Evolutionary conservation across 805 yeast genomes (phyloP).

Genomic region (Candida patagonica): DNA sequence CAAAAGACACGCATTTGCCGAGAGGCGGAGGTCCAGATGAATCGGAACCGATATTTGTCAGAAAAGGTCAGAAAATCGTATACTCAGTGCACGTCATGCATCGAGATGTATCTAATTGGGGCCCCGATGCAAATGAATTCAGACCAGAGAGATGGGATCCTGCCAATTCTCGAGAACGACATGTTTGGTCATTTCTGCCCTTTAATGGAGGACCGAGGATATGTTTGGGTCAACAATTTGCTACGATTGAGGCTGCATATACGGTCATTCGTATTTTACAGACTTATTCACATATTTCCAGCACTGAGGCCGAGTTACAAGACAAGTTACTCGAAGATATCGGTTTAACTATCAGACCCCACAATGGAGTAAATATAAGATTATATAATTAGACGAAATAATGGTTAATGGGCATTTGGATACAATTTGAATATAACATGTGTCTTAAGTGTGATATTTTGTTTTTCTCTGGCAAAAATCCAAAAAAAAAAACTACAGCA

Average conservation of each 20-base stretch:
- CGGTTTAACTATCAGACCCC: background rate
- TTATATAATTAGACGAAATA: too few relatives aligned
- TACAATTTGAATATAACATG: too few relatives aligned
- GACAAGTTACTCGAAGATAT: background rate
- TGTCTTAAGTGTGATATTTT: too few relatives aligned
- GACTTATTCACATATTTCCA: slow-evolving; percentile 8
- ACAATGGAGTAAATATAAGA: too few relatives aligned
- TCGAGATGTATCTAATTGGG: slow-evolving; percentile 33
- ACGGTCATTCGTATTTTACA: slow-evolving; percentile 33
- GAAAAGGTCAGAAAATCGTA: slow-evolving; percentile 35
- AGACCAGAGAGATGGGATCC: slow-evolving; percentile 41
- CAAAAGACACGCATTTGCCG: slow-evolving; percentile 40
- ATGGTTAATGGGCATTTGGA: too few relatives aligned
- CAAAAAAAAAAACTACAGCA: slow-evolving; percentile 1
- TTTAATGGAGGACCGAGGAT: slow-evolving; percentile 50
- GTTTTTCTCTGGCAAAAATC: too few relatives aligned
- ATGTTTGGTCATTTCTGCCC: slow-evolving; percentile 43
- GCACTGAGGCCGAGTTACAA: background rate
- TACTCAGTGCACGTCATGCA: slow-evolving; percentile 38
- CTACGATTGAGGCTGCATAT: slow-evolving; percentile 43
- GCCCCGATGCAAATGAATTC: slow-evolving; percentile 37
- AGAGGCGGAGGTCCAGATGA: slow-evolving; percentile 41
- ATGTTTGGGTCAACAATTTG: slow-evolving; percentile 49
- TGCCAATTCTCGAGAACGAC: slow-evolving; percentile 22
- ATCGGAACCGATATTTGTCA: slow-evolving; percentile 31